A percentile compares a stretch with the other conserved stretches of the same genome.
phyloP scores from a whole-genome alignment of 805 yeast species.

The Zygosaccharomyces bisporus region DNA sequence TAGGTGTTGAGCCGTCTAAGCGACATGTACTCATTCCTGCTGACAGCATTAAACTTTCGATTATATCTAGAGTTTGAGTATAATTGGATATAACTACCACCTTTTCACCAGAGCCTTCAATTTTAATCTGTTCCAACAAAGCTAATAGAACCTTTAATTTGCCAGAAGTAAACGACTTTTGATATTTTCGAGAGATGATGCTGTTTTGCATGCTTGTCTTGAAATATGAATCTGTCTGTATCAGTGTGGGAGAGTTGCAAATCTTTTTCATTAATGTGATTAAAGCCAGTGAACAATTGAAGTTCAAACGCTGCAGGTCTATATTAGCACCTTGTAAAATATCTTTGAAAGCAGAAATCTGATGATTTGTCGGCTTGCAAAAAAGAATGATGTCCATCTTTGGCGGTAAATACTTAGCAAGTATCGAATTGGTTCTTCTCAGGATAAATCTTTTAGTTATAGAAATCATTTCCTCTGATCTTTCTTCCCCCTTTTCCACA shows the following conservation, averaged over 20 bases:
- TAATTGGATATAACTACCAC: constrained; percentile 83
- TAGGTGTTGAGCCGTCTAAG: constrained; percentile 81
- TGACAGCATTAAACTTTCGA: constrained; percentile 53
- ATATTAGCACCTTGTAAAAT: constrained; percentile 37
- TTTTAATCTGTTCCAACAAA: constrained; percentile 48
- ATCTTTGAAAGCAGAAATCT: constrained; percentile 51
- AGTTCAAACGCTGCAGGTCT: constrained; percentile 30
- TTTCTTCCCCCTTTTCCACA: constrained; percentile 54
- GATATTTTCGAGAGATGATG: constrained; percentile 15
- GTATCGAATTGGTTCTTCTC: constrained; percentile 62
- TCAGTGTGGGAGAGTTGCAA: constrained; percentile 74
- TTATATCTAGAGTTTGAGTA: constrained; percentile 78
- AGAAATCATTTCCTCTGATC: constrained; percentile 58
- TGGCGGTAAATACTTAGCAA: constrained; percentile 60
- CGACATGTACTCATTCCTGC: constrained; percentile 52
- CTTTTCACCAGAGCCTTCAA: constrained; percentile 53
- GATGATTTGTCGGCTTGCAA: constrained; percentile 68
- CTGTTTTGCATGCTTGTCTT: constrained; percentile 11
- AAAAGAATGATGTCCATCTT: constrained; percentile 74
- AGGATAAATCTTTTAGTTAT: constrained; percentile 65
- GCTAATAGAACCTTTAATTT: constrained; percentile 60
- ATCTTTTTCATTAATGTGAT: constrained; percentile 75
- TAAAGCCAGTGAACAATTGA: constrained; percentile 53
- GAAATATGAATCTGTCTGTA: constrained; percentile 44
- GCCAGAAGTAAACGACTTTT: constrained; percentile 44